Evolutionary conservation across 768 basidiomycete genomes (phyloP).

Genomic region (Auricularia auricula-judae): DNA sequence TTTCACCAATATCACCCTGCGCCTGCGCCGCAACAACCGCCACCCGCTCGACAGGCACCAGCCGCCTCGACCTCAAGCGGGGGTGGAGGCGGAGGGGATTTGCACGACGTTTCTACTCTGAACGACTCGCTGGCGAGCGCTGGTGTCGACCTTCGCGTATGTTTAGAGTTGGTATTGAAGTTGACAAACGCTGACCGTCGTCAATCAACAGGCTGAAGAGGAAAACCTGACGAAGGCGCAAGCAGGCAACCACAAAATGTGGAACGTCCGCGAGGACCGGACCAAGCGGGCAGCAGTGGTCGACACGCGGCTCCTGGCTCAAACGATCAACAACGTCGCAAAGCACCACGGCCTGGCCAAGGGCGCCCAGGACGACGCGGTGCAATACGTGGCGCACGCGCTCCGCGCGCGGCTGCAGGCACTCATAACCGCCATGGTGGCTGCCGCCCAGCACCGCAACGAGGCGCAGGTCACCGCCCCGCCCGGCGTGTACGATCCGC

Average conservation of each 20-base stretch:
- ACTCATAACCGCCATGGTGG: conserved; percentile 55
- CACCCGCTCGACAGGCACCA: not conserved
- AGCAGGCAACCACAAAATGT: conserved; percentile 7
- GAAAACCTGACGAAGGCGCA: conserved; percentile 62
- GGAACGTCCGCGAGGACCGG: conserved; percentile 31
- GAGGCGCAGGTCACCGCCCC: conserved; percentile 60
- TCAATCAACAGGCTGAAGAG: conserved; percentile 62
- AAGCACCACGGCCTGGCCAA: conserved; percentile 55
- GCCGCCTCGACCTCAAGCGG: not conserved
- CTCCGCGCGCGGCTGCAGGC: conserved; percentile 65
- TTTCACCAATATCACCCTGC: not conserved
- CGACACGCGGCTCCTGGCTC: conserved; percentile 50
- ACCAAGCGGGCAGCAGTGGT: conserved; percentile 70
- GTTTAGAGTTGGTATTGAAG: conserved; percentile 10
- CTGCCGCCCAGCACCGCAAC: conserved; percentile 55
- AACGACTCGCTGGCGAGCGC: conserved; percentile 82
- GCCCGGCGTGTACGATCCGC: conserved; percentile 54
- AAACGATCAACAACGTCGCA: conserved; percentile 58
- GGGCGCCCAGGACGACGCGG: conserved; percentile 55
- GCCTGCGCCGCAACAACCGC: not conserved
- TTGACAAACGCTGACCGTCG: not conserved
- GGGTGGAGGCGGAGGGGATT: not conserved
- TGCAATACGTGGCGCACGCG: conserved; percentile 71
- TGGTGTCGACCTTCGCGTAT: conserved; percentile 73
- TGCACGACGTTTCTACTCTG: conserved; percentile 55